A percentile compares a stretch with the other conserved stretches of the same genome.
phyloP scores from a whole-genome alignment of 2,329 filamentous ascomycete species.

The Hymenotorrendiella dingleyae region DNA sequence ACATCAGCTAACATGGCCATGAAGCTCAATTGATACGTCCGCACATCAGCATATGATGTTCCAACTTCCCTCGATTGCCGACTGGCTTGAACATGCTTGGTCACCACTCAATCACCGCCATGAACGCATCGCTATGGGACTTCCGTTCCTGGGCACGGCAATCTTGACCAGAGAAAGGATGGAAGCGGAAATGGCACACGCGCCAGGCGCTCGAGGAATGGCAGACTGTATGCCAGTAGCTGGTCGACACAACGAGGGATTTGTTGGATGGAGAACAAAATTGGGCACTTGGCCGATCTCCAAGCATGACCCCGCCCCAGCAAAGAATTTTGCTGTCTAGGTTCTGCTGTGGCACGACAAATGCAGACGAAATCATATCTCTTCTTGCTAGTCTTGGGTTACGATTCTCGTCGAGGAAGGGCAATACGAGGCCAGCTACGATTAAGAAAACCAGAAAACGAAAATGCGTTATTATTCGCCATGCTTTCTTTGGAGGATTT shows the following conservation, averaged over 20 bases:
- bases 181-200: conserved; percentile 28
- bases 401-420: no score
- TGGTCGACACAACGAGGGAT: conserved; percentile 7
- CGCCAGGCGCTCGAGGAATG: conserved; percentile 24
- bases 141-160: conserved; percentile 22
- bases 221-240: conserved; percentile 28
- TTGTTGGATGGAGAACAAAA: conserved; percentile 28
- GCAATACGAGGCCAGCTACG: no score
- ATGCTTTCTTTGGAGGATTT: no score
- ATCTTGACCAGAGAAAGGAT: conserved; percentile 27
- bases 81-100: conserved; percentile 25
- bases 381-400: no score
- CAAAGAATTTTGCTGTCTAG: conserved; percentile 21
- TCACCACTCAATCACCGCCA: conserved; percentile 19
- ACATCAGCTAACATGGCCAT: conserved; percentile 1
- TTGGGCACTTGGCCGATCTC: conserved; percentile 30
- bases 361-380: no score
- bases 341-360: no score
- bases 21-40: conserved; percentile 20
- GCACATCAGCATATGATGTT: conserved; percentile 22
- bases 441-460: no score
- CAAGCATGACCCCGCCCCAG: conserved; percentile 21
- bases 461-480: no score
- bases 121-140: conserved; percentile 29
- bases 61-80: conserved; percentile 11